Base-by-base conservation (phyloP, 352 stramenopile species). In the Phytophthora ohioensis region DNA sequence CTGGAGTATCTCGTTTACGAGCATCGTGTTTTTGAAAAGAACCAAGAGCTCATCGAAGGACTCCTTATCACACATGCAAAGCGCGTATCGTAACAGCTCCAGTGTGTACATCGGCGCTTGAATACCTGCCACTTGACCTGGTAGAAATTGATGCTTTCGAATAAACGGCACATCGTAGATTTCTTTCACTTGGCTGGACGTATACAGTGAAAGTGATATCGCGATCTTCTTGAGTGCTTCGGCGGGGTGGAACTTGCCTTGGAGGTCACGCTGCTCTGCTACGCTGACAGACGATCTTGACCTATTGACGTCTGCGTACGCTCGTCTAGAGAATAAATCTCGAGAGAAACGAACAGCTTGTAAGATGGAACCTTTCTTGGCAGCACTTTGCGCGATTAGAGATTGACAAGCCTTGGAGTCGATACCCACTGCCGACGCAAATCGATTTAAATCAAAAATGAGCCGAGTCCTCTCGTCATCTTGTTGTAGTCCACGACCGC, bases 21-120 rank as follows among this genome's bases (percentile, higher is more conserved):
- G 69, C 8, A 69, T 75, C 2, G 86, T 84, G 32, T 73, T 88
- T 61, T 87, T 89, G 12, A 92, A 45, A 9, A 93, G 67, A 51
- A 90, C 54, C 34, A 92, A 66, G 0, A 64, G 86, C 62, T 92
- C 84, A 31, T 92, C 86, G 42, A 93, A 83, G 0, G 81, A 76
- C 3, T 76, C 59, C 31, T 71, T 53, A 32, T 88, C 74, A 35
- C 86, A 92, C 8, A 90, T 79, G 43, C 86, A 92, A 8, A 92
- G 80, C 35, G 84, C 69, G 39, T 91, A 91, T 6, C 59, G 77
- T 15, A 93, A 58, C 13, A 93, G 51, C 51, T 92, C 86, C 6
- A 91, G 53, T 6, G 84, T 84, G 42, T 84, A 88, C 6, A 67
- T 70, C 7, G 84, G 84, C n/a, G 86, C 80, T 63, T 81, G 75